These are phyloP conservation scores for Euptelea pleiosperma DNA, from an alignment of 164 flowering plant species.

Conservation along the genomic window DNA sequence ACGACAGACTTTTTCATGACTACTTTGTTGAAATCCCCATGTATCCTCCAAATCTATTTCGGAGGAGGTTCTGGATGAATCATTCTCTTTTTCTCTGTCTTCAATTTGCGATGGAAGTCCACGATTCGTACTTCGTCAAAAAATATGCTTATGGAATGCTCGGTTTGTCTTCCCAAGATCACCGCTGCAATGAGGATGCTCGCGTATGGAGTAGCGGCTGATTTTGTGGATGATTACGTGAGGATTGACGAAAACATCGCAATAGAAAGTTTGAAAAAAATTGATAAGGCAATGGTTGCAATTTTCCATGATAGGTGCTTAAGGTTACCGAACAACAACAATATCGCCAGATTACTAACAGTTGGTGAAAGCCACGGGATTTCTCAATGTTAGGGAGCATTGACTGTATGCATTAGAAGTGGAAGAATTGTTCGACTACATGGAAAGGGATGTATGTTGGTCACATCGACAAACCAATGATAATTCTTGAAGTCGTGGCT, in stretches of 20 bases:
- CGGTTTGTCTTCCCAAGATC: background rate
- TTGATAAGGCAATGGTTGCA: background rate
- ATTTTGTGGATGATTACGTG: constrained; percentile 3
- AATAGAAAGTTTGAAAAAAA: background rate
- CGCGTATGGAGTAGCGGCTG: background rate
- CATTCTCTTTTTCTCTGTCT: background rate
- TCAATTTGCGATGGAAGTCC: background rate
- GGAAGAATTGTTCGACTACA: too few species aligned
- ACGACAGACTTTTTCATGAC: background rate
- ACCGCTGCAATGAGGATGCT: constrained; percentile 1
- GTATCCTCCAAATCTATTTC: background rate
- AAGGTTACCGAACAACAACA: background rate
- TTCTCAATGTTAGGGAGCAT: constrained; percentile 4
- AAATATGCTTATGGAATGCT: too few species aligned
- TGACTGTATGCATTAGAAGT: too few species aligned
- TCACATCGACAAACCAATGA: background rate
- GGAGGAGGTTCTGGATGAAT: too few species aligned
- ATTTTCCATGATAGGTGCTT: background rate
- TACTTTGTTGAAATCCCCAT: background rate
- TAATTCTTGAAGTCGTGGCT: constrained; percentile 4
- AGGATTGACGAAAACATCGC: background rate
- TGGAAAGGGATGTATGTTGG: constrained; percentile 2
- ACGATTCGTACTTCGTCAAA: too few species aligned
- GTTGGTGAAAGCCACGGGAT: background rate
- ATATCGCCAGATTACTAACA: too few species aligned